These are phyloP conservation scores for Solanum pimpinellifolium DNA, from an alignment of 257 asterid species.

Conservation along the genomic window DNA sequence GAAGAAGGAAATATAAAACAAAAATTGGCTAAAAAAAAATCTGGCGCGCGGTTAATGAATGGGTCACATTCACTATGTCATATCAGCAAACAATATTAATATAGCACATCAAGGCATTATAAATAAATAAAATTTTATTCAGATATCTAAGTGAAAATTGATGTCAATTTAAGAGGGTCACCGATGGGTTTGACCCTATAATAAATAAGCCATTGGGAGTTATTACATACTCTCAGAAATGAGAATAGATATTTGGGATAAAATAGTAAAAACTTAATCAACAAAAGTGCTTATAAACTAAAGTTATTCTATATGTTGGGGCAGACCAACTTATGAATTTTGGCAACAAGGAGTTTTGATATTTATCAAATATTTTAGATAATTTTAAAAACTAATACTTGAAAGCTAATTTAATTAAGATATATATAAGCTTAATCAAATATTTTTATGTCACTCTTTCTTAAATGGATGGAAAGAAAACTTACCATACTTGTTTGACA, in stretches of 20 bases:
- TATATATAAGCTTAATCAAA: background rate
- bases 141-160: too few relatives aligned
- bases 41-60: too few relatives aligned
- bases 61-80: too few relatives aligned
- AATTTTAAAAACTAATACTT: background rate
- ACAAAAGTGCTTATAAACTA: background rate
- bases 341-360: background rate
- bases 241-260: background rate
- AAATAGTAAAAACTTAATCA: background rate
- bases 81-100: too few relatives aligned
- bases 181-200: too few relatives aligned
- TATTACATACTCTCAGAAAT: background rate
- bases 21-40: too few relatives aligned
- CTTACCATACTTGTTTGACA: background rate
- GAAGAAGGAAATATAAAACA: too few relatives aligned
- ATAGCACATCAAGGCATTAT: too few relatives aligned
- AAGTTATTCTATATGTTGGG: background rate
- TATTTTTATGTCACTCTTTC: too few relatives aligned
- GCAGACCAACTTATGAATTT: background rate
- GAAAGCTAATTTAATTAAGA: background rate
- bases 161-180: rapidly evolving
- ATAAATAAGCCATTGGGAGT: background rate
- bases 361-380: background rate
- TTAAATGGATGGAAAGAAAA: too few relatives aligned
- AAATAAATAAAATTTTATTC: too few relatives aligned